Evolutionary conservation across 1,284 basidiomycete species (phyloP), one percentile per base, ranked within the genome.

Genomic region (Meira miltonrushii): DNA sequence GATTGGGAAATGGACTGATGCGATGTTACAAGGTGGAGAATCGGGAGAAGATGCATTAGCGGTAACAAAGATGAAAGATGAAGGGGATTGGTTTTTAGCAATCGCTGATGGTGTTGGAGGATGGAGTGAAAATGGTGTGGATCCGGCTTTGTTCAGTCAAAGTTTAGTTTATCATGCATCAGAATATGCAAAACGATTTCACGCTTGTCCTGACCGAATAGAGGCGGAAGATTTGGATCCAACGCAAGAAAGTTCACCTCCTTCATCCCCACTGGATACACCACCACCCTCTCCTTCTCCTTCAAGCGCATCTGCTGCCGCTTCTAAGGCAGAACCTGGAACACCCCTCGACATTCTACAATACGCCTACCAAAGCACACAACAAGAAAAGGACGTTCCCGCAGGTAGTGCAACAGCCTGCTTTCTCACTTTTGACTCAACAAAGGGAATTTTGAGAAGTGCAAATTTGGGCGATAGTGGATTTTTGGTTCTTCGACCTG

Each of bases 401-500:
- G 89, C 88, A 55, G 90, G 91, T 53, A 90, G 89, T 15, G 91
- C 90, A 70, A 93, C 90, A 0, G 90, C 89, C 13, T 90, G 88
- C 72, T 79, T 93, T 37, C 76, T 91, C 28, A 88, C 85, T 43
- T 78, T 93, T 41, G 90, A 92, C 71, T 83, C 87, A 1, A 83
- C 85, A 12, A 87, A 85, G 1, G 90, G 90, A 19, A 65, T 86
- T 44, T 81, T 92, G 53, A 85, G 86, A 40, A 86, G 88, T 19
- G 89, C 89, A 59, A 93, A 92, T 87, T 88, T 93, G 58, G 90
- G 90, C 15, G 90, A 93, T 78, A 91, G 89, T 50, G 88, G 89
- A 12, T 92, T 87, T 75, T 81, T 85, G 61, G 85, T 93, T 57
- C 84, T 92, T 58, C 68, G 74, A 15, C 23, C 25, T 13, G 46